Conservation (phyloP, 1,284 basidiomycete species). For the Exobasidium cylindrosporum region DNA sequence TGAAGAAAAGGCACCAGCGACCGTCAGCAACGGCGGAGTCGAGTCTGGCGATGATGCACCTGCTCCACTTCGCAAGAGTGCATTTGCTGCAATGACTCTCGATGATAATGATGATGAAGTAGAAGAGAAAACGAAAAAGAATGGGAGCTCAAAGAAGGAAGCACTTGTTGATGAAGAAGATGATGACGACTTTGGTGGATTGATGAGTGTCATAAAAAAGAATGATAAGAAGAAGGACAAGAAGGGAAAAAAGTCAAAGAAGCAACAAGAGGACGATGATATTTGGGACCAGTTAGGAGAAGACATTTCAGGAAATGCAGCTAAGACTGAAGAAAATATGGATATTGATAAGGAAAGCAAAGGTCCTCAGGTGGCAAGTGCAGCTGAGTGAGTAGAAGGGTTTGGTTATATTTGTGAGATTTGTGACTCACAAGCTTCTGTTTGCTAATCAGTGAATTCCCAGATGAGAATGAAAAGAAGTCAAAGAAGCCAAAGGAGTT, state of each 20-base stretch:
- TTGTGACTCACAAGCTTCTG: not conserved
- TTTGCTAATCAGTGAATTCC: conserved; percentile 33
- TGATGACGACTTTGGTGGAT: conserved; percentile 38
- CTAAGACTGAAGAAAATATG: conserved; percentile 15
- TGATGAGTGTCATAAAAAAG: conserved; percentile 30
- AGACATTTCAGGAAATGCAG: conserved; percentile 37
- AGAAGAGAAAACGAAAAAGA: conserved; percentile 1
- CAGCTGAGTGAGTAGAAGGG: conserved; percentile 24
- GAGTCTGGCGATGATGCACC: conserved; percentile 13
- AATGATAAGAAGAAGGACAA: conserved; percentile 31
- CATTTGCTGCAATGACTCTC: conserved; percentile 18
- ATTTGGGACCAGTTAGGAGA: conserved; percentile 47
- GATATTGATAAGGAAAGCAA: conserved; percentile 25
- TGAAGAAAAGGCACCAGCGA: conserved; percentile 28
- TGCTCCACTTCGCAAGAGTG: conserved; percentile 12
- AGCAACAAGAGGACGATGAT: conserved; percentile 42
- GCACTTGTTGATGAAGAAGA: conserved; percentile 18
- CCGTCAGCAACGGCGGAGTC: conserved; percentile 17
- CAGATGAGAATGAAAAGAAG: conserved; percentile 27
- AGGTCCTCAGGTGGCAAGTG: conserved; percentile 27
- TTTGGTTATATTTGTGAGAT: conserved; percentile 1
- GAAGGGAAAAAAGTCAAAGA: conserved; percentile 44
- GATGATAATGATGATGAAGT: conserved; percentile 12
- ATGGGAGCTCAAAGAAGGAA: conserved; percentile 23
- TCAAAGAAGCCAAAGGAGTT: conserved; percentile 28